Evolutionary conservation across 352 stramenopile genomes (phyloP), one percentile per base, ranked within the genome.

Genomic region (Phytopythium chamaehyphon): DNA sequence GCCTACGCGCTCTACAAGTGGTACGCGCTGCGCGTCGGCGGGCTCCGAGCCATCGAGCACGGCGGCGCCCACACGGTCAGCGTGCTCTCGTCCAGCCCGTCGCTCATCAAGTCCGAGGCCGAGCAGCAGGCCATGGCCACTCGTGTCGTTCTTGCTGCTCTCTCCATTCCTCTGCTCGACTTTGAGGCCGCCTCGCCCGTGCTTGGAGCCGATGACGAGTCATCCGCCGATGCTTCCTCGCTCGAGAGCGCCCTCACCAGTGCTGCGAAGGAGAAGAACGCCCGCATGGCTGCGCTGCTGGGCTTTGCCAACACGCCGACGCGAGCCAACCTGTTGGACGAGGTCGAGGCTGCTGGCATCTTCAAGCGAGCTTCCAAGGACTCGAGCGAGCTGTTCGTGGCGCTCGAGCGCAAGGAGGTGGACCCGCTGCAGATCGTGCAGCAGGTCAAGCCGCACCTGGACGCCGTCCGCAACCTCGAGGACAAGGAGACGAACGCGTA

Each of bases 1-100:
- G 95, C 96, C 36, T 98, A 98, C 71, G 95, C 96, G 16, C 95
- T 92, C 59, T 97, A 96, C 78, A 98, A 98, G 76, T 98, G 94
- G 71, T 98, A 96, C 63, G 83, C 72, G 15, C 71, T 98, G 54
- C 90, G 86, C 48, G 90, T 98, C 44, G 92, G 83, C 49, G 95
- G 96, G 18, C 82, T 96, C 22, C 63, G 69, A 22, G 77, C 72
- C 51, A 58, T 85, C 55, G 73, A 71, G 57, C 73, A 73, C 31
- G 65, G 54, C 16, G 44, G 44, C 6, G 23, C 23, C 28, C 15
- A 28, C 45, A 51, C 45, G 45, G 39, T 51, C 10, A 53, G 62
- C 38, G 63, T 64, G 46, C 58, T 86, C 16, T 64, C 69, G 40
- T 38, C 68, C 26, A 36, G 73, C 19, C 61, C 73, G 11, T 54